Evolutionary conservation across 2,329 filamentous ascomycete genomes (phyloP), one percentile per base, ranked within the genome.

Genomic region (Pseudogymnoascus sp.): DNA sequence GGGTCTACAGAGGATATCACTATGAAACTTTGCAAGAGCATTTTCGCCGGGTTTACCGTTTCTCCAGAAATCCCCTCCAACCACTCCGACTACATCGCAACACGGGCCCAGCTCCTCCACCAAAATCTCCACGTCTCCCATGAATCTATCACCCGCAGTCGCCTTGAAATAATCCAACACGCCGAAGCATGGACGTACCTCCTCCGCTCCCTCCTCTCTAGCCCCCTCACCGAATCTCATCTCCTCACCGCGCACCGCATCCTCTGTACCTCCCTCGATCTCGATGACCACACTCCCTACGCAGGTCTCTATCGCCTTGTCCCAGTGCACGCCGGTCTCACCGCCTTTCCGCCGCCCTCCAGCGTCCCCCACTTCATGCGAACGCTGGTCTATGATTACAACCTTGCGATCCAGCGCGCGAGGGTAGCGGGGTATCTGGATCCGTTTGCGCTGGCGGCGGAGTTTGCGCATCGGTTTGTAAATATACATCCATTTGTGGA

Each of bases 401-500:
- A 63, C 72, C 2, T 21, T 3, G 5, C 40, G 4, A 62, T 74
- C 29, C 9, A 8, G 0, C 17, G 31, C 0, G 66, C 64, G 2
- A 17, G 62, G 6, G 9, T 40, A 2, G 10, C 1, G 4, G 37
- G 39, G 2, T 15, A 54, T 2, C 50, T 71, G 1, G 66, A 71
- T 21, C 67, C 72, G 0, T 63, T 68, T 15, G 64, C 64, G 0
- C 61, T 74, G 0, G 69, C 69, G 15, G 68, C 67, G 9, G 67
- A 68, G 24, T 70, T 71, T 29, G 70, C 65, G 21, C 66, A 74
- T 11, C 41, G 66, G 2, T 73, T 77, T 26, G 70, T 76, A 7
- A 68, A 68, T 9, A 76, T 76, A 0, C 74, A 77, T 10, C 75
- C 73, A 0, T 77, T 77, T 26, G 66, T 68, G 4, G 74, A 77